Base-by-base conservation (phyloP, 495 filamentous ascomycete species). In the Hypomontagnella submonticulosa region DNA sequence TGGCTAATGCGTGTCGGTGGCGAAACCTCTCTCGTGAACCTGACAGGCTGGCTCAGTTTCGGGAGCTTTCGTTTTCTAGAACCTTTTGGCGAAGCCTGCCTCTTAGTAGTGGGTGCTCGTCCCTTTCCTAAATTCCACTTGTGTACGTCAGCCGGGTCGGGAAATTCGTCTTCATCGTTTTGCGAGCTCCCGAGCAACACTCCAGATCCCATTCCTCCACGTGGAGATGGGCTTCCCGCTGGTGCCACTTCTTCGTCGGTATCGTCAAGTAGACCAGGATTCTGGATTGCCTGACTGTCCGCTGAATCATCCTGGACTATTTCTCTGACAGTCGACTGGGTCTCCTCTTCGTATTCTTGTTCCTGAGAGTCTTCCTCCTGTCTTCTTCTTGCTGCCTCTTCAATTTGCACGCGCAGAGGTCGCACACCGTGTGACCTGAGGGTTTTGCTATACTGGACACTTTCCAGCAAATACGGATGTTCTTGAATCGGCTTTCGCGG, bases 401-500 rank as follows among this genome's bases (percentile, higher is more conserved):
- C 73, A 8, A 63, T 41, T 9, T 76, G 73, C 33, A 90, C 73
- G 46, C 80, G 83, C 33, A 92, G 75, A 0, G 89, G 89, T 57
- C 83, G 85, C 6, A 92, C 59, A 0, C 89, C 89, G 40, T 87
- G 76, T 4, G 83, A 83, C 53, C 83, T 86, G 71, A 91, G 82
- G 7, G 80, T 78, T 6, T 70, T 82, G 16, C 81, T 79, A 70
- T 92, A 91, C 56, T 84, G 84, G n/a, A 82, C 88, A 65, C 82
- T 82, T 66, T 93, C 90, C 4, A 90, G 67, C 1, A 84, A 72
- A 70, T 92, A 93, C 0, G 90, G 90, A 63, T 91, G 88, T 49
- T 91, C 74, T 69, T 93, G 90, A 32, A 91, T 91, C 2, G 89
- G 85, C 54, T 90, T 92, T 53, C 90, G 81, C 19, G 89, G 83